Evolutionary conservation across 2,329 filamentous ascomycete genomes (phyloP).

Genomic region (Paracamarosporium sp.): DNA sequence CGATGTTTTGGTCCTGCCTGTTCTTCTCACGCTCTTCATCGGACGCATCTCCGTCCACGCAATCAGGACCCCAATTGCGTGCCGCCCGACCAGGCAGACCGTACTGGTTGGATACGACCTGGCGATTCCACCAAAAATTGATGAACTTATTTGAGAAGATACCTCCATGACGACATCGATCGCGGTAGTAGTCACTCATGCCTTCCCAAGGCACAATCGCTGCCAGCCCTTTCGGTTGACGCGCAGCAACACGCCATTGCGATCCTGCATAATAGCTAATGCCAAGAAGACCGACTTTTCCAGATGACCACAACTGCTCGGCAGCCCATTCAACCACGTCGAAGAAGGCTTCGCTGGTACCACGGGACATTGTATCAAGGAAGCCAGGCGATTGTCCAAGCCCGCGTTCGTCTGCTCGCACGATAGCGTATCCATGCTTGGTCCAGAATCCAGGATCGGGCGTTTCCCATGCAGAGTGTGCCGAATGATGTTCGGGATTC

Average conservation of each 20-base stretch:
- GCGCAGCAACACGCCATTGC: conserved; percentile 62
- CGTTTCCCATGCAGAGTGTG: conserved; percentile 55
- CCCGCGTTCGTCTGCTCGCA: conserved; percentile 59
- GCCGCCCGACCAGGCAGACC: conserved; percentile 60
- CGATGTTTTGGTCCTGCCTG: conserved; percentile 48
- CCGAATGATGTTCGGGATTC: conserved; percentile 42
- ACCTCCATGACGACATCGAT: conserved; percentile 50
- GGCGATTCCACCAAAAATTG: conserved; percentile 70
- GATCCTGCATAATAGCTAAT: conserved; percentile 62
- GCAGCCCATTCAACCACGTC: conserved; percentile 61
- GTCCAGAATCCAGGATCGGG: conserved; percentile 51
- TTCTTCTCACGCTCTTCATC: conserved; percentile 60
- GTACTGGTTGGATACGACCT: conserved; percentile 73
- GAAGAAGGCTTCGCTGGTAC: conserved; percentile 59
- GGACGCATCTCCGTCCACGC: conserved; percentile 65
- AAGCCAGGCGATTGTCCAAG: conserved; percentile 60
- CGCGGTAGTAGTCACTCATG: conserved; percentile 62
- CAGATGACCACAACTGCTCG: conserved; percentile 58
- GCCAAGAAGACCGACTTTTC: conserved; percentile 59
- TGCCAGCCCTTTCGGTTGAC: conserved; percentile 58
- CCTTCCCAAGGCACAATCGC: conserved; percentile 64
- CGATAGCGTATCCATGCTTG: conserved; percentile 44
- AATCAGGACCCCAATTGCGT: conserved; percentile 62
- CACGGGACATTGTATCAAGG: conserved; percentile 61
- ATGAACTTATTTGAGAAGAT: conserved; percentile 46